Evolutionary conservation across 345 rosid genomes (phyloP), one percentile per base, ranked within the genome.

Genomic region (Eucalyptus globulus): DNA sequence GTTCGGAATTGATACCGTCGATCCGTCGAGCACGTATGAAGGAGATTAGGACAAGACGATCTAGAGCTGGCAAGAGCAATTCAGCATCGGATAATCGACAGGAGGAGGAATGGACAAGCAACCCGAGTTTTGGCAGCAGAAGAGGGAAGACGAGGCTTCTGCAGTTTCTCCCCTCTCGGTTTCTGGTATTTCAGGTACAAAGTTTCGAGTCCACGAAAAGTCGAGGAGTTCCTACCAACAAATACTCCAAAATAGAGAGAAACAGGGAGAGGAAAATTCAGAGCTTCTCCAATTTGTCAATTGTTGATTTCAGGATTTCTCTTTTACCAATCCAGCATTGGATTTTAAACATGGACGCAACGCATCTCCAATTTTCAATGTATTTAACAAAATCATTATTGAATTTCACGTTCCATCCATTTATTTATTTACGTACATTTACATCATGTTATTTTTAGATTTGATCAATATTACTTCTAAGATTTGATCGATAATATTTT

Each of bases 361-460:
- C 3, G 44, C 44, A 3, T 8, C 44, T 69, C 44, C 44, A 69
- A 17, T 34, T 17, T 69, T 37, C 44, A 17, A 31, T 34, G 24
- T 34, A 5, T 31, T 31, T 8, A 31, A 34, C 5, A 16, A 67
- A 31, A 31, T 16, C 12, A 69, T 34, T 31, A 2, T 34, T 69
- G 13, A 34, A 69, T 69, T 69, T 69, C 3, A 69, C 1, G 0
- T 31, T 15, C 3, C 1, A 53, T 8, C 24, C 6, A 21, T 22
- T 4, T 5, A 0, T 31, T 69, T 31, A 67, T 34, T 31, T 31
- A 69, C 9, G 7, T 17, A 8, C 6, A 19, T 69, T 31, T 69
- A 3, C 7, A 17, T 69, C 13, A 0, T 6, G 7, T 29, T 62
- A 29, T 2, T 29, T 62, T 0, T 1, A 14, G 16, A 14, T 7